These are phyloP conservation scores for Clonostachys solani DNA, from an alignment of 2,329 filamentous ascomycete species.

Conservation along the genomic window DNA sequence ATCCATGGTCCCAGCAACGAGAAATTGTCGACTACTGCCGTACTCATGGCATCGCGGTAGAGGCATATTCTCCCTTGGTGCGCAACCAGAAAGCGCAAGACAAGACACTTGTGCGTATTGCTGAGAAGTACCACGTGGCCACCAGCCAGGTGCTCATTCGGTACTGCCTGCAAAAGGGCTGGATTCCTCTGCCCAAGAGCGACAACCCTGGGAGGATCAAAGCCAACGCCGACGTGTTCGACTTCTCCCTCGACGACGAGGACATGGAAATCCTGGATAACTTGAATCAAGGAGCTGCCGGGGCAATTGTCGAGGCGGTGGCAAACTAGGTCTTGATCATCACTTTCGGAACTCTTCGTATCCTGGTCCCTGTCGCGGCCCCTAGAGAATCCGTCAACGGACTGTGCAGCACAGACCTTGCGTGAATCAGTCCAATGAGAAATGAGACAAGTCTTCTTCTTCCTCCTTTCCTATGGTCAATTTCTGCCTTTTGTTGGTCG, in stretches of 20 bases:
- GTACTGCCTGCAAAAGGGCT: slow-evolving; percentile 64
- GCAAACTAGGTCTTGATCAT: slow-evolving; percentile 2
- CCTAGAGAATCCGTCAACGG: no score
- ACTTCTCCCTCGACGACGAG: slow-evolving; percentile 48
- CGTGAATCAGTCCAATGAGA: no score
- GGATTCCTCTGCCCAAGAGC: slow-evolving; percentile 63
- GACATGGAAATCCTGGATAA: slow-evolving; percentile 42
- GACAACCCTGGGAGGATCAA: slow-evolving; percentile 53
- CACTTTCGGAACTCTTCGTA: no score
- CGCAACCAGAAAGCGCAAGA: slow-evolving; percentile 37
- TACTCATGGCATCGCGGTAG: slow-evolving; percentile 62
- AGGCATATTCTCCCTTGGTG: slow-evolving; percentile 28
- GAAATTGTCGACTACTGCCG: slow-evolving; percentile 52
- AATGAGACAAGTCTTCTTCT: no score
- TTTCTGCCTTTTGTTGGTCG: no score
- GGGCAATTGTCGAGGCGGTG: slow-evolving; percentile 13
- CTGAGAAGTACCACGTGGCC: slow-evolving; percentile 52
- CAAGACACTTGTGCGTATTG: slow-evolving; percentile 47
- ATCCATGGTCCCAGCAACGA: slow-evolving; percentile 59
- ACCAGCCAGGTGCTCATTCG: slow-evolving; percentile 62
- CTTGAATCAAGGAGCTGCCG: slow-evolving; percentile 13
- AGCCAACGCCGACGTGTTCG: slow-evolving; percentile 55
- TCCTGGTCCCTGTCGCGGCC: no score
- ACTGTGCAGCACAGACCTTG: no score
- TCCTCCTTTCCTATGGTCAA: no score